Evolutionary conservation across 2,329 filamentous ascomycete species (phyloP).

Genomic region (Gnomoniopsis smithogilvyi): DNA sequence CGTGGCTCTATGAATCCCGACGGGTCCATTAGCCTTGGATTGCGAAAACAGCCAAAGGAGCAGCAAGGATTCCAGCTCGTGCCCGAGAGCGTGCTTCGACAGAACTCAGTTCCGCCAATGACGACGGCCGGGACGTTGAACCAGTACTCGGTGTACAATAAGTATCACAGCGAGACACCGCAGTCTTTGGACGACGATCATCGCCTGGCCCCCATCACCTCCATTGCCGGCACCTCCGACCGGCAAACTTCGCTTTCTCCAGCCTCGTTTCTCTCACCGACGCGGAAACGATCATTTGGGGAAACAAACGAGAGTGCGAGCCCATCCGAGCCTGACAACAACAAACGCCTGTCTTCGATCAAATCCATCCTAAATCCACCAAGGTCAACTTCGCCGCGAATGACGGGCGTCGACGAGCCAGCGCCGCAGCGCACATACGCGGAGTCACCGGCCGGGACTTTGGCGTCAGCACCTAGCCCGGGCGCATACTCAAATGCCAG

Average conservation of each 20-base stretch:
- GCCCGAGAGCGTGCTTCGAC: constrained; percentile 41
- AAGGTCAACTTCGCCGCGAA: constrained; percentile 6
- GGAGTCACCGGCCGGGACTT: constrained; percentile 39
- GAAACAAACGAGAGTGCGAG: constrained; percentile 43
- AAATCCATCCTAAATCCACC: constrained; percentile 70
- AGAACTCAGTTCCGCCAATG: constrained; percentile 42
- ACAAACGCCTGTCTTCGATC: constrained; percentile 69
- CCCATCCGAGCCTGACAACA: constrained; percentile 38
- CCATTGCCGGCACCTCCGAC: constrained; percentile 42
- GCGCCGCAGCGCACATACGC: constrained; percentile 41
- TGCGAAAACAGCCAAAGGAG: constrained; percentile 46
- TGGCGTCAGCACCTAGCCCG: constrained; percentile 39
- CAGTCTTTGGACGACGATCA: constrained; percentile 54
- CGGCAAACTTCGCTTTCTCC: constrained; percentile 58
- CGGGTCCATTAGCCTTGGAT: constrained; percentile 61
- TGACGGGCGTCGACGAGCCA: constrained; percentile 25
- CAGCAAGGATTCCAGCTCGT: constrained; percentile 44
- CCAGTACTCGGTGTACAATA: constrained; percentile 44
- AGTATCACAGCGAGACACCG: constrained; percentile 35
- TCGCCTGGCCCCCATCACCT: constrained; percentile 53
- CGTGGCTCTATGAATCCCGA: constrained; percentile 60
- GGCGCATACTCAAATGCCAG: constrained; percentile 34
- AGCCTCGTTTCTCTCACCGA: constrained; percentile 56
- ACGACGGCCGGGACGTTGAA: constrained; percentile 43
- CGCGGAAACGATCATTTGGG: constrained; percentile 67